Evolutionary conservation across 2,329 filamentous ascomycete genomes (phyloP), one percentile per base, ranked within the genome.

Genomic region (Zalaria obscura): DNA sequence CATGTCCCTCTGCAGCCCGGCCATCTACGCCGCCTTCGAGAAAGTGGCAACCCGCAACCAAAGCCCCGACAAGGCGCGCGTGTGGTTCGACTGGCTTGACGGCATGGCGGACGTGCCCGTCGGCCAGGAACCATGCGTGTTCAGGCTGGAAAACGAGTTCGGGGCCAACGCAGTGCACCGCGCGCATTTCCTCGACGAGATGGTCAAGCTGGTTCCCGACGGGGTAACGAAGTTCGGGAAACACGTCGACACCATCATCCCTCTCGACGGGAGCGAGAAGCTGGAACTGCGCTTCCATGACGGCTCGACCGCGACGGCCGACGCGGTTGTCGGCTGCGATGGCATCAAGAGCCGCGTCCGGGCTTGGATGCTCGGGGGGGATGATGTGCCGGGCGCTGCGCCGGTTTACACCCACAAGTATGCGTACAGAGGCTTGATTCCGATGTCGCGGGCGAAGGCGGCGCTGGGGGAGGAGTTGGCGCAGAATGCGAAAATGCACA

Each of bases 391-490:
- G 0, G 61, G 65, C 3, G 58, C 66, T 0, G 53, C 64, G 26
- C 63, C 75, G 0, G 54, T 60, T 1, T 81, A 76, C 52, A 69
- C 68, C 0, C 63, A 69, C 27, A 75, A 78, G 46, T 73, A 73
- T 55, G 77, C 73, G 29, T 83, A 78, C 56, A 66, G 78, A 4
- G 72, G 71, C 0, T 55, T 83, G 2, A 63, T 80, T 2, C 73
- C 76, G 0, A 80, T 81, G 67, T 59, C 65, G 1, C 42, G 52
- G 27, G 54, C 54, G 5, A 43, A 52, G 25, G 42, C 47, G 18
- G 44, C 47, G 2, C 39, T 58, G 1, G 57, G 56, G 10, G 51
- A 52, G 9, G 49, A 54, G 8, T 43, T 41, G 6, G 55, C 52
- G 3, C 40, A 39, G 10, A 48, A 45, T 11, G 48, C 48, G 10